Evolutionary conservation across 306 rosid genomes (phyloP).

Genomic region (Begonia loranthoides): DNA sequence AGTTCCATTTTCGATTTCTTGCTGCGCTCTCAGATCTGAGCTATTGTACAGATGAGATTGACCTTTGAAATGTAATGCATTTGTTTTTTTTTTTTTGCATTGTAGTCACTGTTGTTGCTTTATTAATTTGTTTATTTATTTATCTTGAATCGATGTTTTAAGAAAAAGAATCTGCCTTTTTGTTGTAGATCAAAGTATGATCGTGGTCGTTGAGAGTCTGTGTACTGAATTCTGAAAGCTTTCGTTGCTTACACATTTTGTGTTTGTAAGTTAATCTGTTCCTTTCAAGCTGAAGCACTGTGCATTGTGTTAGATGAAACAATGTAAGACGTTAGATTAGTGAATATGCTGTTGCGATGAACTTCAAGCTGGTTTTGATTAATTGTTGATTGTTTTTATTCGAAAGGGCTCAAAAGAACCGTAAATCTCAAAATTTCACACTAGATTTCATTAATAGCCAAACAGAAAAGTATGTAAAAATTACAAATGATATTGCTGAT

Average conservation of each 20-base stretch:
- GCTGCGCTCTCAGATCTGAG: constrained; percentile 32
- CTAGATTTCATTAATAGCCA: too few relatives aligned
- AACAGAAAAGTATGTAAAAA: background rate
- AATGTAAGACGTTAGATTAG: constrained; percentile 1
- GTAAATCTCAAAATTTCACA: too few relatives aligned
- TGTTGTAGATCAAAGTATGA: constrained; percentile 18
- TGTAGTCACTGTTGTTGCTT: constrained; percentile 1
- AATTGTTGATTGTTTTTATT: background rate
- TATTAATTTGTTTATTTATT: too few relatives aligned
- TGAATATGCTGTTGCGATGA: background rate
- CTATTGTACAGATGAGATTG: constrained; percentile 10
- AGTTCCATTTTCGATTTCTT: constrained; percentile 1
- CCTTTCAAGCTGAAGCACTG: constrained; percentile 9
- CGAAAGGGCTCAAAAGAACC: too few relatives aligned
- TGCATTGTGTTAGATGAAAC: constrained; percentile 5
- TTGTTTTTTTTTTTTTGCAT: constrained; percentile 6
- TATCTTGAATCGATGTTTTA: constrained; percentile 1
- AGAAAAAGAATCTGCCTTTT: constrained; percentile 26
- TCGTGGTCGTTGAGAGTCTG: constrained; percentile 1
- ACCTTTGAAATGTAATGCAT: constrained; percentile 4
- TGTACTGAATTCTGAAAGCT: constrained; percentile 11
- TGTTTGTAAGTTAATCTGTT: constrained; percentile 9
- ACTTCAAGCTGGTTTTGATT: constrained; percentile 5
- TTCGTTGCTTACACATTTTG: constrained; percentile 6
- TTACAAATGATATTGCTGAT: background rate